A percentile compares a stretch with the other conserved stretches of the same genome.
These are phyloP conservation scores for Colletotrichum coccodes DNA, from an alignment of 2,329 filamentous ascomycete species.

Conservation along the genomic window DNA sequence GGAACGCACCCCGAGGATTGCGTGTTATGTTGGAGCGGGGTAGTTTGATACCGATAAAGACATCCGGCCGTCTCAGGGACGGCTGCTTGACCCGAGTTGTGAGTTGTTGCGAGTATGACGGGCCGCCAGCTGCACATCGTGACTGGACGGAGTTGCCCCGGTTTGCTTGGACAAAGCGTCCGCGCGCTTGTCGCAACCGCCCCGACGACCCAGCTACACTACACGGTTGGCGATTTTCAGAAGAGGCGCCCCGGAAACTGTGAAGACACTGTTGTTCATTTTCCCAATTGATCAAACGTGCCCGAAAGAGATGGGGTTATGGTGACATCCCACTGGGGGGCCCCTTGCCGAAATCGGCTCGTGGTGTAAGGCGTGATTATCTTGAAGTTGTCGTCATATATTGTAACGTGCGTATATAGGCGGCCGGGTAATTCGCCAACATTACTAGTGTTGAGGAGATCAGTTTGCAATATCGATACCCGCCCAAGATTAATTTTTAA, in stretches of 20 bases:
- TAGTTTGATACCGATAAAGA: background rate
- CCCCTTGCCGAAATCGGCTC: conserved; percentile 32
- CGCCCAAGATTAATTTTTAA: conserved; percentile 15
- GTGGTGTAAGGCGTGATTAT: conserved; percentile 38
- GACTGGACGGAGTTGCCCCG: background rate
- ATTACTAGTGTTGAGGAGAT: background rate
- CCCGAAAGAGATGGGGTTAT: conserved; percentile 3
- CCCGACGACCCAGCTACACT: background rate
- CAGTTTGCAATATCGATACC: background rate
- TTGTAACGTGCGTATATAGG: conserved; percentile 27
- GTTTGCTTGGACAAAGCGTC: background rate
- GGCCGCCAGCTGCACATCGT: too few relatives aligned
- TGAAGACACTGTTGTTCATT: background rate
- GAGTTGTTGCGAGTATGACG: background rate
- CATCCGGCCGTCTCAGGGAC: background rate
- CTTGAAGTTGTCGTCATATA: conserved; percentile 38
- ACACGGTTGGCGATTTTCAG: background rate
- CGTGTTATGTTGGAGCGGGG: conserved; percentile 11
- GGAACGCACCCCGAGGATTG: conserved; percentile 13
- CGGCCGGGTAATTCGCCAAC: background rate
- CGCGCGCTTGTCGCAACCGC: background rate
- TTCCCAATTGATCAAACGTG: background rate
- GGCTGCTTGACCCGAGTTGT: too few relatives aligned
- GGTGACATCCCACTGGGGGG: conserved; percentile 21
- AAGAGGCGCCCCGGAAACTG: background rate